phyloP scores from a whole-genome alignment of 768 basidiomycete species.

The Tubosaeta brunneosetosa region DNA sequence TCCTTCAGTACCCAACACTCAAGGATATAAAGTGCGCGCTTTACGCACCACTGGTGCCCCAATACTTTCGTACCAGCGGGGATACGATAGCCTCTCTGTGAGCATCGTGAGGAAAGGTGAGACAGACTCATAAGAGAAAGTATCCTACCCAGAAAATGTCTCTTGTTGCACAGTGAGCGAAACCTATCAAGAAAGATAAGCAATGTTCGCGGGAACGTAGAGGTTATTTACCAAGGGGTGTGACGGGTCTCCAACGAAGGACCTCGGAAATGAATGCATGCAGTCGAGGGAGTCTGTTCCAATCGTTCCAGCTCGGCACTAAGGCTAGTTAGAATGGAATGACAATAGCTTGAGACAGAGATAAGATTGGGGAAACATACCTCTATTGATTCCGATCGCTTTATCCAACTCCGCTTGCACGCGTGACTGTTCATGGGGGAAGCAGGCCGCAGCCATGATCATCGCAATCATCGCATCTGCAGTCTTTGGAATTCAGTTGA shows the following conservation, averaged over 20 bases:
- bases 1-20: background rate
- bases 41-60: constrained; percentile 19
- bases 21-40: too few species aligned
- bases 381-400: constrained; percentile 22
- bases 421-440: background rate
- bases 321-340: background rate
- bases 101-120: background rate
- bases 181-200: constrained; percentile 24
- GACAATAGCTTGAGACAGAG: background rate
- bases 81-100: constrained; percentile 18
- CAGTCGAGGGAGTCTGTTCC: constrained; percentile 31
- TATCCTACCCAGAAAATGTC: constrained; percentile 54
- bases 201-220: background rate
- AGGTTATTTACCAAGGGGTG: constrained; percentile 18
- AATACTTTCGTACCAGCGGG: constrained; percentile 20
- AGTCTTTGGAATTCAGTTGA: background rate
- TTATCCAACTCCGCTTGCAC: background rate
- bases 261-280: constrained; percentile 35
- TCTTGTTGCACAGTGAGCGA: constrained; percentile 57
- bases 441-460: constrained; percentile 19
- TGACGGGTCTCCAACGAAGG: constrained; percentile 36
- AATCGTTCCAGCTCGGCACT: constrained; percentile 38
- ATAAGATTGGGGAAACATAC: background rate
- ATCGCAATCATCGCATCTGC: background rate
- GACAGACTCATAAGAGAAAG: constrained; percentile 27